Base-by-base conservation (phyloP, 1,284 basidiomycete genomes). In the Naganishia liquefaciens region DNA sequence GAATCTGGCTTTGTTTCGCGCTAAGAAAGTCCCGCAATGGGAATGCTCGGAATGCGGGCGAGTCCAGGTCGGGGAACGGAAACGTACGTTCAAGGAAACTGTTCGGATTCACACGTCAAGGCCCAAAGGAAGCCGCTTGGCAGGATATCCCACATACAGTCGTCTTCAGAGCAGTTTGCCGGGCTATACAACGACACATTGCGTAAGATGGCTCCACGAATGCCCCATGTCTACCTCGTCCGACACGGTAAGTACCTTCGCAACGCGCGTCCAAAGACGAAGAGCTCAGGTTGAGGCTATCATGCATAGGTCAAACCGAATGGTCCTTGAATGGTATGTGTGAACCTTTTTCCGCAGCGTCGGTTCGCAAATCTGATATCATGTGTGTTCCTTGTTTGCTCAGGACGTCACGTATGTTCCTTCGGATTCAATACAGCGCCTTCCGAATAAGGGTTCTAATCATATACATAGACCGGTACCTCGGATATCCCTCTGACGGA, bases 401-500 rank as follows among this genome's bases (percentile, higher is more conserved):
- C 52, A 76, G 76, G 90, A 70, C 85, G 90, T 65, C 91, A 92
- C 79, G 90, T 89, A 77, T 63, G 81, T 30, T 25, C 25, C 42
- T 52, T 49, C 17, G 3, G n/a, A 33, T 21, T 39, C 50, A 11
- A 23, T 9, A 4, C 33, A 10, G n/a, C n/a, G 4, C 4, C 13
- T 37, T 13, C 33, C 9, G 13, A 13, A 37, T 37, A 7, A 13
- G 13, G 33, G 10, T 37, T 13, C 33, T 37, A 13, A 37, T 37
- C 33, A 37, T 13, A 37, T 37, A 13, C 33, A 37, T 73, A 95
- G 91, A 96, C 93, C 10, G 93, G 93, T 46, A 84, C 84, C 40
- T 85, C 86, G 3, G 93, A 97, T 73, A 92, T 97, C 63, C 89
- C 91, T 19, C 82, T 96, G 53, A 95, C 93, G 7, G 74, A 79